Base-by-base conservation (phyloP, 1,284 basidiomycete species). In the Trichosporon coremiiforme region DNA sequence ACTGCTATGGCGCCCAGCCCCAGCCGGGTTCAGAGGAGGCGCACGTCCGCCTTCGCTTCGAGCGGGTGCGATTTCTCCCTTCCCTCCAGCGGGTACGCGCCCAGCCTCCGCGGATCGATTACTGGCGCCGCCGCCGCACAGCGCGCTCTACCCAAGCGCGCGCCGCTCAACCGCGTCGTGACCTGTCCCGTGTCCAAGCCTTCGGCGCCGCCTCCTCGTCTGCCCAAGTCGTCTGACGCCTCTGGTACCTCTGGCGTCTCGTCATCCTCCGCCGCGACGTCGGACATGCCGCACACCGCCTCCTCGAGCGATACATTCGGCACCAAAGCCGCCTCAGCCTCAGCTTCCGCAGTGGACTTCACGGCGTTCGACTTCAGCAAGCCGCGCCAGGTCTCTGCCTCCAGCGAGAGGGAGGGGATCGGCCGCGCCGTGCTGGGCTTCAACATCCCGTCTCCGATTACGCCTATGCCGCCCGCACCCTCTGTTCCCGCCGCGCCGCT, bases 391-490 rank as follows among this genome's bases (percentile, higher is more conserved):
- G 9, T 53, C n/a, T 53, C 55, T n/a, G n/a, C n/a, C 55, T 60
- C 53, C 4, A 25, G 6, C 10, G 68, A 45, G 4, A 25, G 62
- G 57, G 41, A 65, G 13, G 64, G 63, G 17, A 25, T 65, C 33
- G 47, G 64, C 35, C 64, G 67, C 63, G 67, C 50, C 63, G 55
- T 5, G 47, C 67, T 12, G 31, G 63, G 31, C 29, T 55, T 8
- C 67, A 62, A 47, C 45, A 53, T 17, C 67, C 64, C 13, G 35
- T 53, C 15, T 25, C 35, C 25, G 7, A 20, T 0, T 31, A 65
- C 36, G 41, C 63, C 36, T 12, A 20, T 22, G 25, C 55, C 29
- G 41, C 68, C 35, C 0, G 45, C 68, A 6, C 53, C 38, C 9
- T 66, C 57, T 2, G n/a, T 60, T 0, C 38, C 57, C 9, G 55